These are phyloP conservation scores for Diaporthe helianthi DNA, from an alignment of 2,329 filamentous ascomycete genomes.

Conservation along the genomic window DNA sequence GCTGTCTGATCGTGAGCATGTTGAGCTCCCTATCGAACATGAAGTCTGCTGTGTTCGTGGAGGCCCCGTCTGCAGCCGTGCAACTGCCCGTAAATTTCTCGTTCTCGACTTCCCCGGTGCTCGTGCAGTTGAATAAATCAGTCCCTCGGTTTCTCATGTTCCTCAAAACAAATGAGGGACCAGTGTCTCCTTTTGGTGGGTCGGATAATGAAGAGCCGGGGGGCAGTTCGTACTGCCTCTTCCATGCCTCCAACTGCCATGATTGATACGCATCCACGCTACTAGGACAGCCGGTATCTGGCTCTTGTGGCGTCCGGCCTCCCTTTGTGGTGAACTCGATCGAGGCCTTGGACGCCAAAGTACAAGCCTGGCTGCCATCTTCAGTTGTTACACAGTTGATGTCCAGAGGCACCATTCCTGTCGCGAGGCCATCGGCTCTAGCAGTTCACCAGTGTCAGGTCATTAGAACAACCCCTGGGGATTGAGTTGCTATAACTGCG, in stretches of 20 bases:
- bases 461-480: neutral
- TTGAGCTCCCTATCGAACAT: conserved; percentile 7
- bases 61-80: neutral
- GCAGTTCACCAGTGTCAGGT: neutral
- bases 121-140: neutral
- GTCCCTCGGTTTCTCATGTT: neutral
- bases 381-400: neutral
- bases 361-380: neutral
- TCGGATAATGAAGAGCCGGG: neutral
- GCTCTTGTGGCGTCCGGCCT: conserved; percentile 1
- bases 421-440: conserved; percentile 1
- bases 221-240: conserved; percentile 2
- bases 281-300: neutral
- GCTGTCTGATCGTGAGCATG: conserved; percentile 8
- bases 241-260: conserved; percentile 1
- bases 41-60: neutral
- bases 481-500: neutral
- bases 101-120: neutral
- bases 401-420: neutral
- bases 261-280: neutral
- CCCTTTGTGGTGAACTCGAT: neutral
- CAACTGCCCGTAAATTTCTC: neutral
- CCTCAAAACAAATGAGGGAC: neutral
- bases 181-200: conserved; percentile 7
- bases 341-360: neutral